Percentiles rank a stretch among this genome's conserved stretches.
Evolutionary conservation across 768 basidiomycete species (phyloP).

Genomic region (Boletales sp.): DNA sequence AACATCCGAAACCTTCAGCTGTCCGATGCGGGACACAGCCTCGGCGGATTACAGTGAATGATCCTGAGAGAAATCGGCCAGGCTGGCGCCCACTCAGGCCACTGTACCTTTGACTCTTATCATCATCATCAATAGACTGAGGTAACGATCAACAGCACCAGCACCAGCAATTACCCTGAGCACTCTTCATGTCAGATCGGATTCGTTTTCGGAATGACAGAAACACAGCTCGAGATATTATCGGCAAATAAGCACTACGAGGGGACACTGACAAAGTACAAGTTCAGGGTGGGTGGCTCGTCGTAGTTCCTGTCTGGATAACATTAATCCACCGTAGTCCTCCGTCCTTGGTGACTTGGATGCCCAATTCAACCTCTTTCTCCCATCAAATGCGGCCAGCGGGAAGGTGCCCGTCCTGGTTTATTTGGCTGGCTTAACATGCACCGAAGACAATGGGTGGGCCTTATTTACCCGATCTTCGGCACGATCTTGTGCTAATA

Average conservation of each 20-base stretch:
- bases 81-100: too few species aligned
- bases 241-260: slow-evolving; percentile 78
- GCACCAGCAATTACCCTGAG: too few species aligned
- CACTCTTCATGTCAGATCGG: too few species aligned
- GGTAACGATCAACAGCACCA: too few species aligned
- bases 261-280: slow-evolving; percentile 83
- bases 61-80: too few species aligned
- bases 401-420: slow-evolving; percentile 68
- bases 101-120: too few species aligned
- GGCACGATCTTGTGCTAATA: neutral
- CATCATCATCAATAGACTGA: too few species aligned
- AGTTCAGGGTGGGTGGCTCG: slow-evolving; percentile 56
- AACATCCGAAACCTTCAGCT: too few species aligned
- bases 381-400: slow-evolving; percentile 60
- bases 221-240: slow-evolving; percentile 53
- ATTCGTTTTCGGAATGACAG: slow-evolving; percentile 9
- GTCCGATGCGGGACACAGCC: too few species aligned
- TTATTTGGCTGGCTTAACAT: slow-evolving; percentile 87
- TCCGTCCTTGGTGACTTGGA: slow-evolving; percentile 61
- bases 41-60: too few species aligned
- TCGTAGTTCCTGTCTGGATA: neutral
- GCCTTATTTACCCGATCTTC: slow-evolving; percentile 14
- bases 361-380: slow-evolving; percentile 85
- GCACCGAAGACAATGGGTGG: slow-evolving; percentile 92
- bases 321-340: slow-evolving; percentile 44